phyloP scores from a whole-genome alignment of 805 yeast species.

The Cyberlindnera mrakii region DNA sequence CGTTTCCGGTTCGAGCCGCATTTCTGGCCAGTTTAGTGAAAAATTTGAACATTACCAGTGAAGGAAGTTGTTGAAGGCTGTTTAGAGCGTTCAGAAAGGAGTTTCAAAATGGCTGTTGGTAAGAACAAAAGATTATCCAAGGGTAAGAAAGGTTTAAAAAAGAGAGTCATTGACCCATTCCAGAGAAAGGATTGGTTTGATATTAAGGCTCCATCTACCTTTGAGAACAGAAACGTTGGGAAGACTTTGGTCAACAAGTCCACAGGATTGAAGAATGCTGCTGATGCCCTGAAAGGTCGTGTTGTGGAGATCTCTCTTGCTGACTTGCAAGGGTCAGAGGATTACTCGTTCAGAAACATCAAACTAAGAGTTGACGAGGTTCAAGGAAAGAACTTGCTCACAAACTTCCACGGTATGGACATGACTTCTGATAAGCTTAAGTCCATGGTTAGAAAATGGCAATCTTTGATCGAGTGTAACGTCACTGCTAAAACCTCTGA shows the following conservation, averaged over 20 bases:
- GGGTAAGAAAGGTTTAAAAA: constrained; percentile 97
- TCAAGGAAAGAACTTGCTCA: constrained; percentile 96
- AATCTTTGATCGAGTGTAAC: constrained; percentile 94
- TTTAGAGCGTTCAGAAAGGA: background rate
- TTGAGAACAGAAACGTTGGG: constrained; percentile 98
- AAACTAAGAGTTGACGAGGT: constrained; percentile 98
- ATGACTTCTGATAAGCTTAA: constrained; percentile 97
- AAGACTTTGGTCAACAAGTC: constrained; percentile 98
- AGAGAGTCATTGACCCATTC: constrained; percentile 99
- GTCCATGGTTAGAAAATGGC: constrained; percentile 99
- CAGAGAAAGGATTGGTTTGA: constrained; percentile 98
- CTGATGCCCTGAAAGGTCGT: constrained; percentile 97
- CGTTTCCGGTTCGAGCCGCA: background rate
- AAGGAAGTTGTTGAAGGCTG: background rate
- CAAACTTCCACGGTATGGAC: constrained; percentile 99
- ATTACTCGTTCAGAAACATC: constrained; percentile 96
- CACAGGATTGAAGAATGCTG: constrained; percentile 96
- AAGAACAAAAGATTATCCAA: constrained; percentile 79
- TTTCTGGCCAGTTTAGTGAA: constrained; percentile 5
- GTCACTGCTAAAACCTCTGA: constrained; percentile 97
- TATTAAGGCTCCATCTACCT: constrained; percentile 97
- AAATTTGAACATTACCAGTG: constrained; percentile 5
- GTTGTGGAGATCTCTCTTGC: constrained; percentile 93
- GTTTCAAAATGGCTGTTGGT: constrained; percentile 55
- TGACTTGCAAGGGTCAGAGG: constrained; percentile 98